phyloP scores from a whole-genome alignment of 1,284 basidiomycete genomes.

The Phellopilus nigrolimitatus region DNA sequence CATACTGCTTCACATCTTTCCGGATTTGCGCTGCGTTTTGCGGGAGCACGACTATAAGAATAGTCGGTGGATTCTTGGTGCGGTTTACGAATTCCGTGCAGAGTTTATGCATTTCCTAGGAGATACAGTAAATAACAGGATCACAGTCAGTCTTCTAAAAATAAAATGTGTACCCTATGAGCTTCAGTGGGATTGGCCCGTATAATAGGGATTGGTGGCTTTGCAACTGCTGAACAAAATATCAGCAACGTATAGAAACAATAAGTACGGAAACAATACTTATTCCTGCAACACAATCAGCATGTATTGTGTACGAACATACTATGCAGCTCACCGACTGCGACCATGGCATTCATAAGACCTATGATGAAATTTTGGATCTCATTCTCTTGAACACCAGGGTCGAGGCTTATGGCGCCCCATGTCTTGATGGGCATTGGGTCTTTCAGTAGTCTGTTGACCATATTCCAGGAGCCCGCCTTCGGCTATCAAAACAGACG shows the following conservation, averaged over 20 bases:
- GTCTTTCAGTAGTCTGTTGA: slow-evolving; percentile 30
- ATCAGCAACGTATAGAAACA: not conserved
- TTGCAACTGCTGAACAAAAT: not conserved
- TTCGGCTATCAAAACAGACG: slow-evolving; percentile 23
- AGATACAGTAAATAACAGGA: not conserved
- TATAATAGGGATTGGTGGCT: not conserved
- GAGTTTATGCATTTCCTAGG: not conserved
- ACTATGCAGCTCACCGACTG: slow-evolving; percentile 1
- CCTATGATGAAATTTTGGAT: not conserved
- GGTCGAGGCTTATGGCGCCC: slow-evolving; percentile 35
- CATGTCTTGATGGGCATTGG: slow-evolving; percentile 31
- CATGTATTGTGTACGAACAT: not conserved
- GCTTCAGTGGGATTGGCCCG: not conserved
- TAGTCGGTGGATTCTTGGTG: slow-evolving; percentile 11
- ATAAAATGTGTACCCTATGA: not conserved
- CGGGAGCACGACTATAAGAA: slow-evolving; percentile 33
- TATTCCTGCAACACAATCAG: not conserved
- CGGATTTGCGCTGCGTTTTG: slow-evolving; percentile 31
- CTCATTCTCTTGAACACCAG: not conserved
- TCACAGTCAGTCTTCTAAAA: no score
- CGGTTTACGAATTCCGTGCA: not conserved
- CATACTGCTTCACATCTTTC: slow-evolving; percentile 39
- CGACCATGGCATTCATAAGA: not conserved
- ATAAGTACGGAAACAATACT: not conserved
- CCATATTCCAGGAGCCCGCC: slow-evolving; percentile 38